These are phyloP conservation scores for Entamoeba moshkovskii DNA, from an alignment of 208 protist species.

Conservation along the genomic window DNA sequence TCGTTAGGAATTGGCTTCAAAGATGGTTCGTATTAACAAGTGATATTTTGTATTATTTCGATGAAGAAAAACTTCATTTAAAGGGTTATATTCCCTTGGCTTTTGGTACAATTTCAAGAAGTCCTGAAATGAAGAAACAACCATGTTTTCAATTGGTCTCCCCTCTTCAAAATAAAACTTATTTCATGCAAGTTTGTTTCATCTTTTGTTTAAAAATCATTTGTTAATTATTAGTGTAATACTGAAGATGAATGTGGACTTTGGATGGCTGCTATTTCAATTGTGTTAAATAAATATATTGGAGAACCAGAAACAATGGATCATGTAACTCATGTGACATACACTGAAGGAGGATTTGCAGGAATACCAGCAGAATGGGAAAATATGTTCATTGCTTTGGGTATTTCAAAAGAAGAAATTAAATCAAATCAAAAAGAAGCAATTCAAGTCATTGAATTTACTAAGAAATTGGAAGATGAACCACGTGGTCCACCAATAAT, in stretches of 20 bases:
- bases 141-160: neutral
- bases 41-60: neutral
- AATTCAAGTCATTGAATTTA: neutral
- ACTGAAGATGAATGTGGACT: neutral
- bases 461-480: neutral
- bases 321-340: neutral
- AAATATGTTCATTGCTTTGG: neutral
- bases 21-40: neutral
- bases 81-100: neutral
- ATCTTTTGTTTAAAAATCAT: neutral
- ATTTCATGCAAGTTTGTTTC: slow-evolving; percentile 1
- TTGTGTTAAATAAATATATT: slow-evolving; percentile 2
- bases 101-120: neutral
- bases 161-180: neutral
- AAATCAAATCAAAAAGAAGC: neutral
- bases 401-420: neutral
- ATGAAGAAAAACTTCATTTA: neutral
- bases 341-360: neutral
- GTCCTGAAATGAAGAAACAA: slow-evolving; percentile 3
- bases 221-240: neutral
- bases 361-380: neutral
- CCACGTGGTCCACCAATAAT: neutral
- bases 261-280: neutral
- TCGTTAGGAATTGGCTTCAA: neutral
- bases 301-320: neutral